Base-by-base conservation (phyloP, 805 yeast species). In the Debaryomyces maramus region DNA sequence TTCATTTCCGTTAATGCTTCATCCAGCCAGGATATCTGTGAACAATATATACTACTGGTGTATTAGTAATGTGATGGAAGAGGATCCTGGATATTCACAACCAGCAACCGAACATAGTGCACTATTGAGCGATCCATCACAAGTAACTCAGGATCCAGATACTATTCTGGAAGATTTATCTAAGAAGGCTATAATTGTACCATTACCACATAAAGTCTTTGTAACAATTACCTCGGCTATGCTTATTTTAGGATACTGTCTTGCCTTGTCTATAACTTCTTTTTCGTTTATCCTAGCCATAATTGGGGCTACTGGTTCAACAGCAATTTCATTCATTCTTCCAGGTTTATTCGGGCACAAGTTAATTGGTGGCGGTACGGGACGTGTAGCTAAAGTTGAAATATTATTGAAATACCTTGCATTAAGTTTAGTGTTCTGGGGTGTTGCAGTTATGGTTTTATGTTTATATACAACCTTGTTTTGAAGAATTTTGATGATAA, bases 231-330 rank as follows among this genome's bases (percentile, higher is more conserved):
- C 72, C 11, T 42, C 55, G 1, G 37, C 43, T 5, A 55, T 65
- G 16, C 67, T 89, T 36, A 27, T 73, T 0, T 52, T 71, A 5
- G 79, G 88, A 34, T 88, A 84, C 56, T 39, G 67, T 1, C 67
- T 84, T 7, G 93, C 97, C 0, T 63, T 83, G 24, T 60, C 78
- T 3, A 83, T 89, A 21, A 67, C 67, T 10, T 87, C 96, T 0
- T 77, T 89, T 50, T 95, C 91, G 19, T 76, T 82, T 34, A 90
- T 90, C 10, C 67, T 89, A 49, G 89, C 96, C 1, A 70, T 89
- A 47, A 96, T 89, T 3, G 97, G 97, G 2, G 86, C 96, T 1
- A 88, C 96, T 0, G 97, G 97, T 0, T 87, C 96, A 1, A 89
- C 97, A 0, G 79, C 95, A 4, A 88, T 90, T 37, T 88, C 96